Percentiles rank a stretch among this genome's conserved stretches.
phyloP scores from a whole-genome alignment of 2,329 filamentous ascomycete species.

The Claviceps sp. region DNA sequence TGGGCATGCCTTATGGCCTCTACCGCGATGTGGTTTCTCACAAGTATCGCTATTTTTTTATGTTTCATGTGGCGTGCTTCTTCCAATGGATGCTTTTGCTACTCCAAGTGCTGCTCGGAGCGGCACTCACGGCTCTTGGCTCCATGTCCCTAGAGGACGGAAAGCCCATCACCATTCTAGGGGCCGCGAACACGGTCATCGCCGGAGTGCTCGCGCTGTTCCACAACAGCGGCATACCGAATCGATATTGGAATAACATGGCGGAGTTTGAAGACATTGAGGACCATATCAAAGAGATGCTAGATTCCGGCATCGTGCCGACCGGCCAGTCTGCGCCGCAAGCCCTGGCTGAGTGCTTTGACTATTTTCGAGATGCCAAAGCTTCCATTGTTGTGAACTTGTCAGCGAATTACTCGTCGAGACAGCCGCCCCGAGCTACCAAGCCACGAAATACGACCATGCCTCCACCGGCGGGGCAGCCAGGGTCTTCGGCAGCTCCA shows the following conservation, averaged over 20 bases:
- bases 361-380: slow-evolving; percentile 31
- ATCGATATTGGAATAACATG: slow-evolving; percentile 35
- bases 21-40: slow-evolving; percentile 34
- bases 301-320: slow-evolving; percentile 33
- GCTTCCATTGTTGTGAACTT: slow-evolving; percentile 33
- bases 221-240: slow-evolving; percentile 40
- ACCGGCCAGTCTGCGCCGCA: slow-evolving; percentile 30
- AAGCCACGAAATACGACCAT: background rate
- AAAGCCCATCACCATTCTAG: slow-evolving; percentile 33
- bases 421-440: slow-evolving; percentile 7
- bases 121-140: slow-evolving; percentile 35
- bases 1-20: slow-evolving; percentile 33
- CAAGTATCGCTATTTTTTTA: slow-evolving; percentile 30
- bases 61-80: slow-evolving; percentile 29
- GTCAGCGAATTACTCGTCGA: slow-evolving; percentile 26
- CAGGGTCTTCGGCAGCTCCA: background rate
- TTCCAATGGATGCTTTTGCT: slow-evolving; percentile 34
- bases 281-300: slow-evolving; percentile 34
- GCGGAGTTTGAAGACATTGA: slow-evolving; percentile 36
- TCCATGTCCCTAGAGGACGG: slow-evolving; percentile 24
- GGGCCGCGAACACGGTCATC: slow-evolving; percentile 34
- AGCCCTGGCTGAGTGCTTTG: slow-evolving; percentile 33
- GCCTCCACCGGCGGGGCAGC: background rate
- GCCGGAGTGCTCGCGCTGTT: slow-evolving; percentile 37
- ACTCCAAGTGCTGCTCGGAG: slow-evolving; percentile 34